These are phyloP conservation scores for Podosphaera fusca DNA, from an alignment of 2,329 filamentous ascomycete genomes.

Conservation along the genomic window DNA sequence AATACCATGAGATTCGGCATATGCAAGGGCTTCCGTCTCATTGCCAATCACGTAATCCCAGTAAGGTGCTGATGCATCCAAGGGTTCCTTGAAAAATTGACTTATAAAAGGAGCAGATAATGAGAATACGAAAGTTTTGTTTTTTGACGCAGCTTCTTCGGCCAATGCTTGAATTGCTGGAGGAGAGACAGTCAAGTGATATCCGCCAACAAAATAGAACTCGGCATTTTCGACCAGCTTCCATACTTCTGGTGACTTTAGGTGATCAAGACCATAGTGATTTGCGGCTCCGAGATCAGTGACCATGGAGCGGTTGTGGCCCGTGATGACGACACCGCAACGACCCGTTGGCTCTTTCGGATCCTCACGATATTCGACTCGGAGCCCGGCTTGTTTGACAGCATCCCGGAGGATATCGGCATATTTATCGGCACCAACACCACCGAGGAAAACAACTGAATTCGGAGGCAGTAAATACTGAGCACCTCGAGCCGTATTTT, in stretches of 20 bases:
- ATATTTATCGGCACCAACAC: conserved; percentile 90
- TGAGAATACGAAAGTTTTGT: conserved; percentile 84
- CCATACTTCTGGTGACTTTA: conserved; percentile 85
- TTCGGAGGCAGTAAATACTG: conserved; percentile 84
- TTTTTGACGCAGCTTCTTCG: conserved; percentile 65
- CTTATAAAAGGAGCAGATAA: conserved; percentile 89
- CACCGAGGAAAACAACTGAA: conserved; percentile 81
- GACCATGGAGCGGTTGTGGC: conserved; percentile 82
- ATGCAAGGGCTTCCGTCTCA: conserved; percentile 79
- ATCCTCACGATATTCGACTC: conserved; percentile 88
- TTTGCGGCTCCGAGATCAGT: conserved; percentile 93
- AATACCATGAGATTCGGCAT: conserved; percentile 60
- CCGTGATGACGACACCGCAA: conserved; percentile 91
- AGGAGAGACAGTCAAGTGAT: conserved; percentile 91
- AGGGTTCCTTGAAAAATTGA: conserved; percentile 91
- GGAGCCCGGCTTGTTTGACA: conserved; percentile 67
- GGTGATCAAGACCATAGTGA: conserved; percentile 83
- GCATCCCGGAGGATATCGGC: conserved; percentile 70
- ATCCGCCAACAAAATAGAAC: conserved; percentile 83
- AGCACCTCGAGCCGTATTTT: conserved; percentile 90
- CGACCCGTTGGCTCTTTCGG: conserved; percentile 65
- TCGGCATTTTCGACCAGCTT: conserved; percentile 69
- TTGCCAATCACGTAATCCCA: conserved; percentile 95
- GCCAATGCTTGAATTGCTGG: conserved; percentile 74
- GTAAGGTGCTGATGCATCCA: conserved; percentile 70